phyloP scores from a whole-genome alignment of 2,329 filamentous ascomycete genomes.

The Proliferodiscus dingleyae region DNA sequence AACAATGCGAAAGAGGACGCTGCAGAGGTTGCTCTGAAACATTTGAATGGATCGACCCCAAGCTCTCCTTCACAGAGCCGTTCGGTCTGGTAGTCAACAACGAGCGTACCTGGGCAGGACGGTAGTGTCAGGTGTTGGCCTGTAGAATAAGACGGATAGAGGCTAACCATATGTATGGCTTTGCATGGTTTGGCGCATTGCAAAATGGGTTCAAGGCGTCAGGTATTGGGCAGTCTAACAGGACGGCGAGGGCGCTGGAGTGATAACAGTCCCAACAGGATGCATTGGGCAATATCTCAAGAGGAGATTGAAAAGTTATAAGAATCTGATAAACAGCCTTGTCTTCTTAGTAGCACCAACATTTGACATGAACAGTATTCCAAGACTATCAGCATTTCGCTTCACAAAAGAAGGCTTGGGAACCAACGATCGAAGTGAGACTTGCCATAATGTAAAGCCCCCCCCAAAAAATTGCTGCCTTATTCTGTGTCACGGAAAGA shows the following conservation, averaged over 20 bases:
- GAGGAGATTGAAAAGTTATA: constrained; percentile 12
- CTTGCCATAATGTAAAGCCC: no score
- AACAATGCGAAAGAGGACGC: constrained; percentile 88
- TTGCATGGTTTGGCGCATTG: constrained; percentile 29
- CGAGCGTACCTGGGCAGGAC: constrained; percentile 6
- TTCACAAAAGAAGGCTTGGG: not conserved
- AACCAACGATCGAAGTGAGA: no score
- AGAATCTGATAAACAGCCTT: constrained; percentile 11
- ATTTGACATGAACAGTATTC: not conserved
- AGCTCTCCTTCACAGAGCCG: constrained; percentile 38
- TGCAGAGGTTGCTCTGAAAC: constrained; percentile 71
- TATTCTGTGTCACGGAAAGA: not conserved
- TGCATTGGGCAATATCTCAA: constrained; percentile 3
- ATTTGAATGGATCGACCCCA: constrained; percentile 42
- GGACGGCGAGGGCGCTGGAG: constrained; percentile 26
- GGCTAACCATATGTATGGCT: constrained; percentile 20
- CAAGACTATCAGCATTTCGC: not conserved
- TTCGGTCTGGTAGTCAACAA: constrained; percentile 33
- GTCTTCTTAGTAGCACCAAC: constrained; percentile 4
- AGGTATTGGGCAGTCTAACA: constrained; percentile 26
- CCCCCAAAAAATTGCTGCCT: not conserved
- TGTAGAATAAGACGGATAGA: constrained; percentile 30
- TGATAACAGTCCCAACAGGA: constrained; percentile 12
- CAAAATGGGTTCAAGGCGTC: constrained; percentile 27
- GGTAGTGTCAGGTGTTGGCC: constrained; percentile 12